Evolutionary conservation across 2,329 filamentous ascomycete species (phyloP).

Genomic region (Neonectria neomacrospora): DNA sequence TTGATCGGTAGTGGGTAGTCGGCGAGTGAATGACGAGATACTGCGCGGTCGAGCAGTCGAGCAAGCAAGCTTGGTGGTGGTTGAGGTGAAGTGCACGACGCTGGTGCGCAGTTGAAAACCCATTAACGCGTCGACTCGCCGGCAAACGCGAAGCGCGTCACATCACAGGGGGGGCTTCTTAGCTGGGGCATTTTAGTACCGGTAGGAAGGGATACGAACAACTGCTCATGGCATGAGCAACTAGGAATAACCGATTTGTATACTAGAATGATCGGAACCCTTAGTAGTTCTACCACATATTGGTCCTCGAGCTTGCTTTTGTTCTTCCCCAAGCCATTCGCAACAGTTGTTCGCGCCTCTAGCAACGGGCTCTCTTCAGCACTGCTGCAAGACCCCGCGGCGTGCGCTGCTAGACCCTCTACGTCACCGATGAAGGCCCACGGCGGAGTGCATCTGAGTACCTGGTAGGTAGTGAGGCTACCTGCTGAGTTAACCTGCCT

Average conservation of each 20-base stretch:
- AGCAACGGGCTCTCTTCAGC: neutral
- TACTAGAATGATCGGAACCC: too few species aligned
- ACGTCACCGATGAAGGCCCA: too few species aligned
- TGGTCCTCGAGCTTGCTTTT: neutral
- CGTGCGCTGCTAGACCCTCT: neutral
- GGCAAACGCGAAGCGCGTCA: constrained; percentile 27
- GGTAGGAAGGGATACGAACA: too few species aligned
- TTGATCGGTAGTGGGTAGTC: neutral
- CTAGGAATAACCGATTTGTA: too few species aligned
- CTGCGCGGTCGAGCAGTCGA: constrained; percentile 5
- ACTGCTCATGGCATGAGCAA: neutral
- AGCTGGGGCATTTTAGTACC: neutral
- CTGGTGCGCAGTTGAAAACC: constrained; percentile 14
- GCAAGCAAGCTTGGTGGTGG: constrained; percentile 11
- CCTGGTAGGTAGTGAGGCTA: too few species aligned
- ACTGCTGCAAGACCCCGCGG: constrained; percentile 9
- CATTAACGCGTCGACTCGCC: constrained; percentile 30
- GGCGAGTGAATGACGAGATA: neutral
- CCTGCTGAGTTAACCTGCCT: too few species aligned
- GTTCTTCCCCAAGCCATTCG: too few species aligned
- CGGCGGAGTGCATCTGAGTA: too few species aligned
- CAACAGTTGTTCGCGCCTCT: too few species aligned
- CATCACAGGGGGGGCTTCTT: neutral
- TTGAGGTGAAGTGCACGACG: constrained; percentile 4
- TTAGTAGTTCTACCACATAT: neutral